Evolutionary conservation across 768 basidiomycete genomes (phyloP).

Genomic region (Phaffia australis): DNA sequence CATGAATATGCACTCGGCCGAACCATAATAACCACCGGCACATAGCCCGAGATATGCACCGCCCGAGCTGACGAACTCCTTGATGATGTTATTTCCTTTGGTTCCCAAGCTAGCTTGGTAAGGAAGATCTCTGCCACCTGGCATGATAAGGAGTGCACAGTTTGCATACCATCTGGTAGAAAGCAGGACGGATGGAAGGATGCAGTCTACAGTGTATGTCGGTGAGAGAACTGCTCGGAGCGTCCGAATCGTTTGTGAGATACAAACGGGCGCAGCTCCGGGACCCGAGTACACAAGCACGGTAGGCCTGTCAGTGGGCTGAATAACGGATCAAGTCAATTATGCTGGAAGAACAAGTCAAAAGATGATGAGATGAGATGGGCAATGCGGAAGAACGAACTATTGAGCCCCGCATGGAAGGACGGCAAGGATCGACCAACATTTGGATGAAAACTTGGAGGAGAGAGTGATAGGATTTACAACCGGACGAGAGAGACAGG

Average conservation of each 20-base stretch:
- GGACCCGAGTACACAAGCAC: constrained; percentile 63
- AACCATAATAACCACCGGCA: constrained; percentile 50
- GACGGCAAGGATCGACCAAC: no score
- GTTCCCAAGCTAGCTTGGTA: constrained; percentile 40
- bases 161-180: constrained; percentile 63
- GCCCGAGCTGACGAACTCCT: constrained; percentile 53
- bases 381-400: no score
- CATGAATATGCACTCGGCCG: constrained; percentile 41
- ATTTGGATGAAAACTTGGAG: no score
- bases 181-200: constrained; percentile 50
- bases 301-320: background rate
- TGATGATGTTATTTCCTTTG: constrained; percentile 44
- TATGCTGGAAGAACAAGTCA: no score
- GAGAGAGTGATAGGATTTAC: no score
- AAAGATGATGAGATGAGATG: no score
- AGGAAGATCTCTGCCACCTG: constrained; percentile 47
- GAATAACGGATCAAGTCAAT: no score
- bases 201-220: constrained; percentile 64
- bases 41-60: constrained; percentile 63
- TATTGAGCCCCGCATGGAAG: no score
- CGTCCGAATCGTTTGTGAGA: constrained; percentile 42
- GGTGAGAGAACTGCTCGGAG: constrained; percentile 55
- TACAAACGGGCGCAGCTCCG: constrained; percentile 47
- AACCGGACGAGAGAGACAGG: no score
- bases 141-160: constrained; percentile 70